Evolutionary conservation across 2,329 filamentous ascomycete genomes (phyloP), one percentile per base, ranked within the genome.

Genomic region (Monosporascus sp.): DNA sequence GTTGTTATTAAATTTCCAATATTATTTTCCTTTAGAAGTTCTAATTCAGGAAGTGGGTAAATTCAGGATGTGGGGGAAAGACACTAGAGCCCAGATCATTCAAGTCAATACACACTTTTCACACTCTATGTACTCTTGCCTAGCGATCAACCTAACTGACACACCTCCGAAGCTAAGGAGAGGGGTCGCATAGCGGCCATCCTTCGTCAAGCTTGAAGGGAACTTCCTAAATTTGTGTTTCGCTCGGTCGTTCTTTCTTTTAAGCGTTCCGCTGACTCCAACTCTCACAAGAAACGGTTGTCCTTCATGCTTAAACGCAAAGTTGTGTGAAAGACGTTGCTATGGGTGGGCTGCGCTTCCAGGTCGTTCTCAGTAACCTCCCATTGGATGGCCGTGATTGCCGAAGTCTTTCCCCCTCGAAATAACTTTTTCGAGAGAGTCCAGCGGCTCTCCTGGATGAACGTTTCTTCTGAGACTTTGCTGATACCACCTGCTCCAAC

Each of bases 281-380:
- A 69, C 65, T 20, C 59, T 59, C 58, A 69, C 66, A 31, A 66
- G 56, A 52, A 69, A 68, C 5, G 65, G 62, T 38, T 66, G 60
- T 6, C 58, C 56, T 16, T 57, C 55, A 41, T 69, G 66, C n/a
- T 64, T 59, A 41, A 69, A 68, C 1, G 65, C 58, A 44, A 69
- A 2, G 56, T 65, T 2, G 67, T 68, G 38, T 65, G 64, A 9
- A 69, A 57, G n/a, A 49, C 60, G 41, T 62, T 66, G 49, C 50
- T 60, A 41, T 66, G 62, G 22, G 52, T 51, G 2, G 62, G 49
- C 37, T 66, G 62, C 16, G 37, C 41, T 26, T 64, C 62, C 11
- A 69, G 55, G 47, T 68, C 59, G 41, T 66, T 68, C 47, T 69
- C 66, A 16, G 57, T 59, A 11, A 69, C 57, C 14, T 65, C 52